Evolutionary conservation across 1,139 yeast genomes (phyloP).

Genomic region (Kodamaea sp.): DNA sequence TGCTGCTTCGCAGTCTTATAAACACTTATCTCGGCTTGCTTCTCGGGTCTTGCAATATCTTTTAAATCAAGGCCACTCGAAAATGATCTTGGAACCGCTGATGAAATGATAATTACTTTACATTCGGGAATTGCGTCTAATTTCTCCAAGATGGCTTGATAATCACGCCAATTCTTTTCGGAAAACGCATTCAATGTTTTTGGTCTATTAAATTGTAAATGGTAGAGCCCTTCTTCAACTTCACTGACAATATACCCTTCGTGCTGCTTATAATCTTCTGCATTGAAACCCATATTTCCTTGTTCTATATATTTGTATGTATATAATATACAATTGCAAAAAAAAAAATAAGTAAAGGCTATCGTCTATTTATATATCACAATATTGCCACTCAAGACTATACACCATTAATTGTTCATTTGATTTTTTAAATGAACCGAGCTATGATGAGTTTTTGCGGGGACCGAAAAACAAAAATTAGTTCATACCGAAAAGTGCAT

Average conservation of each 20-base stretch:
- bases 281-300: constrained; percentile 27
- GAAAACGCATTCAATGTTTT: constrained; percentile 57
- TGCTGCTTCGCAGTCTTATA: constrained; percentile 33
- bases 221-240: constrained; percentile 48
- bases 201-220: constrained; percentile 65
- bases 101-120: constrained; percentile 52
- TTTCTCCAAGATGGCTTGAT: constrained; percentile 43
- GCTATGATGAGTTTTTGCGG: constrained; percentile 7
- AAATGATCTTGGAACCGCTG: constrained; percentile 56
- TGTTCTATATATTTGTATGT: not conserved
- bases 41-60: constrained; percentile 15
- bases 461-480: constrained; percentile 2
- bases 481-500: not conserved
- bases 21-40: constrained; percentile 12
- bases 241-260: constrained; percentile 39
- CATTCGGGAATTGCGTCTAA: constrained; percentile 47
- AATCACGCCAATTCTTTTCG: constrained; percentile 53
- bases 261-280: constrained; percentile 30
- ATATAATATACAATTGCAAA: not conserved
- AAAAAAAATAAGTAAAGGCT: no score
- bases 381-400: no score
- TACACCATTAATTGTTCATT: not conserved
- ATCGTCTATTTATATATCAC: no score
- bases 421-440: constrained; percentile 5
- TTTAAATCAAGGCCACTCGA: constrained; percentile 66